A percentile compares a stretch with the other conserved stretches of the same genome.
phyloP scores from a whole-genome alignment of 192 early-diverging fungal genomes.

The Backusella mclennaniae region DNA sequence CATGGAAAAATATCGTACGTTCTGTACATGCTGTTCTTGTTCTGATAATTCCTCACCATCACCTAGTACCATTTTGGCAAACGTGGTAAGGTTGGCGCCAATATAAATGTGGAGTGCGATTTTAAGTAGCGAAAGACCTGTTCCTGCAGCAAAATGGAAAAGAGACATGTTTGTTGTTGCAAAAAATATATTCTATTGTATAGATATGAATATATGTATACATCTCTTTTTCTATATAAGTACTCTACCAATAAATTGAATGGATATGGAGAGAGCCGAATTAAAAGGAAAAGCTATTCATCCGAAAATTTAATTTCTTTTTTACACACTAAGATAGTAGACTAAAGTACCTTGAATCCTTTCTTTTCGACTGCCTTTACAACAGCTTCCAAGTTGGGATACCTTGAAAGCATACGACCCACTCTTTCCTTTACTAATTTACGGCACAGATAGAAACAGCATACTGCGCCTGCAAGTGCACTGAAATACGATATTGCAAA shows the following conservation, averaged over 20 bases:
- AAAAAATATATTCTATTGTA: constrained; percentile 47
- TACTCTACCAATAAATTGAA: constrained; percentile 53
- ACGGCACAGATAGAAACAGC: constrained; percentile 54
- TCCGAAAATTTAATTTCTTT: neutral
- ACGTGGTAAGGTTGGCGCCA: constrained; percentile 54
- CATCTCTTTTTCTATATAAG: neutral
- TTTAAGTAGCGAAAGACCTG: constrained; percentile 56
- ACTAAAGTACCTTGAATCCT: constrained; percentile 53
- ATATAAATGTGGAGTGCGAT: constrained; percentile 60
- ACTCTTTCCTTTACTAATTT: constrained; percentile 47
- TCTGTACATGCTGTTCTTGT: constrained; percentile 21
- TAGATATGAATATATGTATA: neutral
- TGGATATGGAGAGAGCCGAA: constrained; percentile 73
- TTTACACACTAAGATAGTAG: neutral
- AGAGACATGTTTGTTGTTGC: constrained; percentile 55
- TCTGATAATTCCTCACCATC: constrained; percentile 20
- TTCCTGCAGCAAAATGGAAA: constrained; percentile 42
- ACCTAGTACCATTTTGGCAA: constrained; percentile 37
- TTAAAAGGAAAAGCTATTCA: constrained; percentile 57
- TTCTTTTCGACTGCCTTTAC: constrained; percentile 58
- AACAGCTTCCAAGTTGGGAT: constrained; percentile 48
- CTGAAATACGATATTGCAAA: constrained; percentile 57
- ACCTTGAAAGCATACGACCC: constrained; percentile 37
- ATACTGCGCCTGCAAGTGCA: constrained; percentile 52
- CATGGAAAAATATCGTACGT: constrained; percentile 22